These are phyloP conservation scores for Plenodomus tracheiphilus DNA, from an alignment of 2,329 filamentous ascomycete species.

Conservation along the genomic window DNA sequence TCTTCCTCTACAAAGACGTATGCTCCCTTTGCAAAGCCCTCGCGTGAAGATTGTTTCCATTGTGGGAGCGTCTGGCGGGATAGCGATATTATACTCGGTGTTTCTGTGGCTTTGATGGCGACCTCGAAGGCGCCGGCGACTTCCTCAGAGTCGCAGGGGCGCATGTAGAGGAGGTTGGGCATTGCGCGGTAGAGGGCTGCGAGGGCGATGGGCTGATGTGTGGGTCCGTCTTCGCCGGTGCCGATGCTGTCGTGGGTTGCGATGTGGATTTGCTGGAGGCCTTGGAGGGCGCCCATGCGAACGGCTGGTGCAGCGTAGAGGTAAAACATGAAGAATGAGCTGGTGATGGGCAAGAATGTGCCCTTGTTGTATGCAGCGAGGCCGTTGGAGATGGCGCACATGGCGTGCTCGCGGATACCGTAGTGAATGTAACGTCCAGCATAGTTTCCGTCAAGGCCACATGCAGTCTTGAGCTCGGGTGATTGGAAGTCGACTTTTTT, in stretches of 20 bases:
- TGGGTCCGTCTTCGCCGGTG: conserved; percentile 62
- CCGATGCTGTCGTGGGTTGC: conserved; percentile 63
- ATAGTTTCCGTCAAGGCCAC: conserved; percentile 59
- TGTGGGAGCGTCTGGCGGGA: conserved; percentile 52
- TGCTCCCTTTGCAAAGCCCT: conserved; percentile 49
- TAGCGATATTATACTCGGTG: conserved; percentile 54
- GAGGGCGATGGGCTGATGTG: conserved; percentile 64
- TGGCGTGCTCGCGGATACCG: conserved; percentile 43
- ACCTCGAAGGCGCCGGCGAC: conserved; percentile 57
- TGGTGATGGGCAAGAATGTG: conserved; percentile 61
- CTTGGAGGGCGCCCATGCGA: conserved; percentile 62
- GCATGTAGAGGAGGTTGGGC: conserved; percentile 64
- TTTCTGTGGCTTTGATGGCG: conserved; percentile 48
- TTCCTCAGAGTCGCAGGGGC: conserved; percentile 63
- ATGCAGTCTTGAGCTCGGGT: conserved; percentile 35
- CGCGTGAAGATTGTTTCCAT: conserved; percentile 38
- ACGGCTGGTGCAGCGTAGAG: conserved; percentile 61
- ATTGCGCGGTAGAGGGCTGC: conserved; percentile 62
- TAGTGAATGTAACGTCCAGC: conserved; percentile 56
- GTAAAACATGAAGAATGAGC: conserved; percentile 67
- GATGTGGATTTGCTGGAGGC: conserved; percentile 60
- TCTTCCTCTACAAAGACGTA: conserved; percentile 51
- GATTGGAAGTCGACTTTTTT: conserved; percentile 51
- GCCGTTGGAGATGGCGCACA: conserved; percentile 53
- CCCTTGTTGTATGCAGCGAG: conserved; percentile 53